These are phyloP conservation scores for Heterobasidion annosum DNA, from an alignment of 1,284 basidiomycete genomes.

Conservation along the genomic window DNA sequence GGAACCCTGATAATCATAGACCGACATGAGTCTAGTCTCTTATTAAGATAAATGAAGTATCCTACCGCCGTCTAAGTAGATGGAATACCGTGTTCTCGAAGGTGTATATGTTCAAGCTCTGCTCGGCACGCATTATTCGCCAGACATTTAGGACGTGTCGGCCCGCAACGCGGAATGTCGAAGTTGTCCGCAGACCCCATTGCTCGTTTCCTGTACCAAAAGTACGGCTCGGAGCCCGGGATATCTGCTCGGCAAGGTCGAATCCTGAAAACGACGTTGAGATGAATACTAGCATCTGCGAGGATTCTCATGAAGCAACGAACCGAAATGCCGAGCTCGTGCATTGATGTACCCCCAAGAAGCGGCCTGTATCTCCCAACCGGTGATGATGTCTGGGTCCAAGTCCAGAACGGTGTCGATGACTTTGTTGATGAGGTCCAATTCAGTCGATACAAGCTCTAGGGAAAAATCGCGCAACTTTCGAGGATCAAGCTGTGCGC, in stretches of 20 bases:
- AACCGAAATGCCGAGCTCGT: conserved; percentile 61
- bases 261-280: conserved; percentile 43
- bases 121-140: conserved; percentile 86
- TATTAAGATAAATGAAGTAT: not conserved
- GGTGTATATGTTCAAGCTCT: conserved; percentile 73
- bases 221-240: conserved; percentile 47
- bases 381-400: conserved; percentile 88
- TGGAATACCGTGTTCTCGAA: conserved; percentile 90
- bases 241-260: conserved; percentile 59
- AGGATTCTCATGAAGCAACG: conserved; percentile 10
- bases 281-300: not conserved
- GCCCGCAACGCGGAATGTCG: conserved; percentile 80
- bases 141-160: conserved; percentile 90
- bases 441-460: conserved; percentile 60
- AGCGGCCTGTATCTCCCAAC: conserved; percentile 85
- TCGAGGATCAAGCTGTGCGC: conserved; percentile 25
- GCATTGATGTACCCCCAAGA: conserved; percentile 89
- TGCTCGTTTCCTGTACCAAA: conserved; percentile 40
- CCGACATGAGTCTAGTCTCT: conserved; percentile 1
- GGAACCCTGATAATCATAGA: conserved; percentile 50
- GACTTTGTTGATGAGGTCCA: conserved; percentile 77
- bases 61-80: conserved; percentile 62
- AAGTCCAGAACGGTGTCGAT: conserved; percentile 70
- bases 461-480: conserved; percentile 37
- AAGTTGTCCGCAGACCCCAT: conserved; percentile 73